These are phyloP conservation scores for Colletotrichum sp. DNA, from an alignment of 2,329 filamentous ascomycete species.

Conservation along the genomic window DNA sequence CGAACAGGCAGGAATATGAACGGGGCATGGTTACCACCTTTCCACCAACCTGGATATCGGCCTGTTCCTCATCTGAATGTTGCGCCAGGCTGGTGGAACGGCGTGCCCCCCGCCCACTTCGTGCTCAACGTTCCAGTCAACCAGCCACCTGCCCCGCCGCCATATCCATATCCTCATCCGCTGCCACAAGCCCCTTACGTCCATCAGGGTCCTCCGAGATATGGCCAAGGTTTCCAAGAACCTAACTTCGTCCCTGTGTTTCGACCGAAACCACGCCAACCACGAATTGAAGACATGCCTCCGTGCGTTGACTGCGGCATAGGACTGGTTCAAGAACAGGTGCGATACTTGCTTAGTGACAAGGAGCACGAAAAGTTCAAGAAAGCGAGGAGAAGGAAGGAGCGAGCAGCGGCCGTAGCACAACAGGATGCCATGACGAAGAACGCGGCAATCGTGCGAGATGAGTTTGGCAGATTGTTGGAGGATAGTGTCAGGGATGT, in stretches of 20 bases:
- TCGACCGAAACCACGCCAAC: neutral
- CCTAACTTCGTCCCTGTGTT: neutral
- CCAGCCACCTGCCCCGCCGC: neutral
- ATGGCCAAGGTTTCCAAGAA: neutral
- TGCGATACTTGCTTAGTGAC: neutral
- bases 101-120: neutral
- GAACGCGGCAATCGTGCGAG: rapidly evolving
- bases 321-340: neutral
- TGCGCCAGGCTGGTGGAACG: neutral
- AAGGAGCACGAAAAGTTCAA: rapidly evolving
- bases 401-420: neutral
- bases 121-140: neutral
- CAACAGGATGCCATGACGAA: neutral
- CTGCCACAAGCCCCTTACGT: neutral
- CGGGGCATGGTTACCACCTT: neutral
- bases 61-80: neutral
- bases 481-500: neutral
- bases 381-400: neutral
- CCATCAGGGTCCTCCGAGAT: neutral
- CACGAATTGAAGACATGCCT: neutral
- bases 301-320: neutral
- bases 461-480: neutral
- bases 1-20: neutral
- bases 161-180: neutral
- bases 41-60: neutral